A percentile compares a stretch with the other conserved stretches of the same genome.
Evolutionary conservation across 306 rosid genomes (phyloP).

Genomic region (Quercus robur): DNA sequence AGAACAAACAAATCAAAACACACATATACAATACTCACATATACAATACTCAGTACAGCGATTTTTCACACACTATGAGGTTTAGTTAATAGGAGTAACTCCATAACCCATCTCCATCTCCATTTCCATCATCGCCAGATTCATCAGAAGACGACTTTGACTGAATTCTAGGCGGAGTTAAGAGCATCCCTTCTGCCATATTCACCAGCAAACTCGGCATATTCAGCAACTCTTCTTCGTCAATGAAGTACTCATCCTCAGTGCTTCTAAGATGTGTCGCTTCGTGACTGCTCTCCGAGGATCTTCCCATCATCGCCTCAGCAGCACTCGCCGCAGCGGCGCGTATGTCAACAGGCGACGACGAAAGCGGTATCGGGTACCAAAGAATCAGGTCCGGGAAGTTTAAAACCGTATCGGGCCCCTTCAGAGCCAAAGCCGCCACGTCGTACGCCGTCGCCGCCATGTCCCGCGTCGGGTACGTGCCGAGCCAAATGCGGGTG

Average conservation of each 20-base stretch:
- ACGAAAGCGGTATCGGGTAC: background rate
- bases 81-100: too few relatives aligned
- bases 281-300: background rate
- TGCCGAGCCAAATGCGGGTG: slow-evolving; percentile 65
- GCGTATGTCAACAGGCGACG: background rate
- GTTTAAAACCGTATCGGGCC: too few relatives aligned
- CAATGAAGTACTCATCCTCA: slow-evolving; percentile 1
- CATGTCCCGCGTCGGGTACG: too few relatives aligned
- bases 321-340: background rate
- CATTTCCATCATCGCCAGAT: background rate
- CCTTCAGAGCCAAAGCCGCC: too few relatives aligned
- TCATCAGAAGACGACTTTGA: slow-evolving; percentile 28
- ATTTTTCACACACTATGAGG: too few relatives aligned
- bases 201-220: slow-evolving; percentile 12
- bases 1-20: too few relatives aligned
- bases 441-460: too few relatives aligned
- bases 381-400: too few relatives aligned
- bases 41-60: too few relatives aligned
- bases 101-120: background rate
- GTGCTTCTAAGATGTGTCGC: background rate
- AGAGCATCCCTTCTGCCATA: slow-evolving; percentile 58
- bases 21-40: too few relatives aligned
- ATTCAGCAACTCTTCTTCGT: slow-evolving; percentile 33
- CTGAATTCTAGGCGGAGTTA: slow-evolving; percentile 44
- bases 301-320: too few relatives aligned